These are phyloP conservation scores for Gliomastix tumulicola DNA, from an alignment of 2,329 filamentous ascomycete species.

Conservation along the genomic window DNA sequence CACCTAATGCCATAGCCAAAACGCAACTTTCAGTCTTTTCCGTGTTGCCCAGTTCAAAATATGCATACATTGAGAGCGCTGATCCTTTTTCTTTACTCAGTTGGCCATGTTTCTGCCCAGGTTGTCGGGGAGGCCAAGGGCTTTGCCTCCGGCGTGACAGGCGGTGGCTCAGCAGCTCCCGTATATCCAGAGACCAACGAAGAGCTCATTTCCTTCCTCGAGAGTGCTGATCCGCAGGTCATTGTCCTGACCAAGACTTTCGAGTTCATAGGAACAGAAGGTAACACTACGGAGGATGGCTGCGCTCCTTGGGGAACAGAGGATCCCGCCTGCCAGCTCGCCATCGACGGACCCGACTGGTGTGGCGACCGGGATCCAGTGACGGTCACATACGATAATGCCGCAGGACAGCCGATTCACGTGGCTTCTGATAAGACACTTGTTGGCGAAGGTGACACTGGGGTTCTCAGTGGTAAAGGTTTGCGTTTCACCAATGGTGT, in stretches of 20 bases:
- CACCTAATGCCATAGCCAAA: no score
- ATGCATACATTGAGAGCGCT: no score
- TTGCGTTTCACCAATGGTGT: slow-evolving; percentile 38
- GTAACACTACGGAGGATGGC: slow-evolving; percentile 41
- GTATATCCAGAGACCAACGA: slow-evolving; percentile 45
- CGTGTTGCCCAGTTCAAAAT: no score
- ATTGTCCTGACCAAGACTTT: slow-evolving; percentile 52
- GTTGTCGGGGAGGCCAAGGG: slow-evolving; percentile 23
- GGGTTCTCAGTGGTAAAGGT: slow-evolving; percentile 52
- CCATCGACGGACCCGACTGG: slow-evolving; percentile 5
- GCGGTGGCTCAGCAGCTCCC: slow-evolving; percentile 46
- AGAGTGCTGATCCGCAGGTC: slow-evolving; percentile 42
- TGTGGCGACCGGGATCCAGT: slow-evolving; percentile 4
- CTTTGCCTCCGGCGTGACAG: slow-evolving; percentile 46
- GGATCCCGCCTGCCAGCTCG: slow-evolving; percentile 44
- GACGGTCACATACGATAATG: slow-evolving; percentile 15
- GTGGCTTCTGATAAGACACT: slow-evolving; percentile 52
- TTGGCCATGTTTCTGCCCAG: no score
- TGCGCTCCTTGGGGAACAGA: slow-evolving; percentile 52
- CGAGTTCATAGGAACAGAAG: slow-evolving; percentile 50
- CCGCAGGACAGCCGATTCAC: slow-evolving; percentile 30
- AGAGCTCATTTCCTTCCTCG: slow-evolving; percentile 53
- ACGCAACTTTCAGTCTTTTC: no score
- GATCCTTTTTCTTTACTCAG: no score
- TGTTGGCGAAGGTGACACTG: slow-evolving; percentile 38